These are phyloP conservation scores for Mytilinidion resinicola DNA, from an alignment of 495 filamentous ascomycete species.

Conservation along the genomic window DNA sequence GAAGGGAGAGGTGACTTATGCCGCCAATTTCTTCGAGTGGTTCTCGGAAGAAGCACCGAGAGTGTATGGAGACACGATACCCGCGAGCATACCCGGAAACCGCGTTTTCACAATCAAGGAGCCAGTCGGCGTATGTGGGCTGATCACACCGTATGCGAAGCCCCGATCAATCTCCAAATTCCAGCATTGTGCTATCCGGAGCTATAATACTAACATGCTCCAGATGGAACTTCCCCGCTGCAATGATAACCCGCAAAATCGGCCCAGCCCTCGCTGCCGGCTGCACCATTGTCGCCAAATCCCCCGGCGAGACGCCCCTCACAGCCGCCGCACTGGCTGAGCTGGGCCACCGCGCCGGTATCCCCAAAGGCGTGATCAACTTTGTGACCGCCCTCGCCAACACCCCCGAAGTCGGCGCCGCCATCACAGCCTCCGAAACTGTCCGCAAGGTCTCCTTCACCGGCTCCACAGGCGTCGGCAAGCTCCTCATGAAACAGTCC, in stretches of 20 bases:
- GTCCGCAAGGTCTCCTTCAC: conserved; percentile 73
- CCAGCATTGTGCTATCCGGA: not conserved
- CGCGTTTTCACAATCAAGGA: conserved; percentile 46
- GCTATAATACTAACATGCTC: not conserved
- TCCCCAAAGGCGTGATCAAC: conserved; percentile 55
- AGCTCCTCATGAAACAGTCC: conserved; percentile 54
- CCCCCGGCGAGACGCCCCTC: conserved; percentile 60
- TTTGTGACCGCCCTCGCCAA: conserved; percentile 57
- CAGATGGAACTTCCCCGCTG: conserved; percentile 45
- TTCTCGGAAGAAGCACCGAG: conserved; percentile 70
- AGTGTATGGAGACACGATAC: conserved; percentile 66
- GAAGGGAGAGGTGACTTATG: conserved; percentile 65
- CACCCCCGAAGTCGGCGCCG: conserved; percentile 57
- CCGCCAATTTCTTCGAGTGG: conserved; percentile 72
- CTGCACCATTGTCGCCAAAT: conserved; percentile 60
- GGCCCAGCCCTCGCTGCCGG: conserved; percentile 49
- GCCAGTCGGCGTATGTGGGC: conserved; percentile 86
- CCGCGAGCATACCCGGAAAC: conserved; percentile 39
- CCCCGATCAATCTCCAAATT: not conserved
- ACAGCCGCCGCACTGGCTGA: conserved; percentile 51
- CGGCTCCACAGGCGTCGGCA: conserved; percentile 59
- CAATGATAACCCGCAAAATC: conserved; percentile 41
- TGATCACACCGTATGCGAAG: conserved; percentile 66
- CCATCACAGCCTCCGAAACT: conserved; percentile 56
- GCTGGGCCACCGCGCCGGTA: conserved; percentile 53